Evolutionary conservation across 768 basidiomycete species (phyloP).

Genomic region (Tulasnella calospora): DNA sequence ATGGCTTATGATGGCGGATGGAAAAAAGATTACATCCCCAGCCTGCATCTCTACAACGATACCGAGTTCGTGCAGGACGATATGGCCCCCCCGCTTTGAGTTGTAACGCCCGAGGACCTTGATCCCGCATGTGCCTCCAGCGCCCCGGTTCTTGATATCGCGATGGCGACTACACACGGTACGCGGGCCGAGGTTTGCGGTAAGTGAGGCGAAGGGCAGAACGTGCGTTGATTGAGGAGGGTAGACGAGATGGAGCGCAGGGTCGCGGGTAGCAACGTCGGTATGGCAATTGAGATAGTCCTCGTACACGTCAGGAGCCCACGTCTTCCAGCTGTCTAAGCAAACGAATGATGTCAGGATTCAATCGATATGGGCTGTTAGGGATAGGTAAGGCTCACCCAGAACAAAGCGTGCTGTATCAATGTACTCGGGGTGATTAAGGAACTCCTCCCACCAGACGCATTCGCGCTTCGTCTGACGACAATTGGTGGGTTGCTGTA

Average conservation of each 20-base stretch:
- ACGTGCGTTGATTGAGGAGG: neutral
- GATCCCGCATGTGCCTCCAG: neutral
- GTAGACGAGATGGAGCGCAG: neutral
- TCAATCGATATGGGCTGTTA: no score
- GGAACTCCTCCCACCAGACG: neutral
- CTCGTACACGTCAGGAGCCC: neutral
- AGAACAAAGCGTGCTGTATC: neutral
- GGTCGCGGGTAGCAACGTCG: neutral
- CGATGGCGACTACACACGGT: neutral
- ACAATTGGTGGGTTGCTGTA: neutral
- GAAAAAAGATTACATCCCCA: neutral
- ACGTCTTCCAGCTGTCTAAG: neutral
- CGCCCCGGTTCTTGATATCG: neutral
- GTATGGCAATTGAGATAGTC: neutral
- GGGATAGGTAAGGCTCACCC: no score
- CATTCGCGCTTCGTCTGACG: neutral
- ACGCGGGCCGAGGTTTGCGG: neutral
- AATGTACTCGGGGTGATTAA: neutral
- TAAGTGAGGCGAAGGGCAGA: neutral
- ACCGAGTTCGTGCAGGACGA: neutral
- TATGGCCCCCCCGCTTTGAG: neutral
- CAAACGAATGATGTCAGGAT: no score
- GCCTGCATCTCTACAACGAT: neutral
- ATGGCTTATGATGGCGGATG: neutral
- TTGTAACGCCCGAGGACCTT: neutral